These are phyloP conservation scores for Magnolia changhungtana DNA, from an alignment of 164 flowering plant species.

Conservation along the genomic window DNA sequence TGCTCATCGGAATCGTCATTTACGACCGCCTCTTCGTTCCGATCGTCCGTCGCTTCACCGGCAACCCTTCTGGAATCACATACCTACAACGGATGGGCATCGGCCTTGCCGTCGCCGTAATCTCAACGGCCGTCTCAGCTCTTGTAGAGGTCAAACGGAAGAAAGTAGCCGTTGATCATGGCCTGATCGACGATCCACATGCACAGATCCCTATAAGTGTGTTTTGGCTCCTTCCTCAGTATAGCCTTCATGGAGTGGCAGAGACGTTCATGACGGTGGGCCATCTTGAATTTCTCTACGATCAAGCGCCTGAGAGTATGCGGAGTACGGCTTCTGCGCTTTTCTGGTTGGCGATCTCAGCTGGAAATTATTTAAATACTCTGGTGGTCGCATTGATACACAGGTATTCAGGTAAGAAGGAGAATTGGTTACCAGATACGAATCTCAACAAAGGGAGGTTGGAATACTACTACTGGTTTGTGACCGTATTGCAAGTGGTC, in stretches of 20 bases:
- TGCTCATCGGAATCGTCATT: constrained; percentile 8
- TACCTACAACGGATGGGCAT: constrained; percentile 27
- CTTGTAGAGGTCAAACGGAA: constrained; percentile 50
- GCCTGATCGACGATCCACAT: constrained; percentile 38
- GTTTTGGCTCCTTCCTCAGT: constrained; percentile 53
- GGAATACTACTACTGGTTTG: constrained; percentile 59
- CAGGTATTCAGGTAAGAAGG: constrained; percentile 34
- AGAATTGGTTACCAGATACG: constrained; percentile 62
- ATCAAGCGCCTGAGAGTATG: constrained; percentile 60
- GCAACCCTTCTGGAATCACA: constrained; percentile 6
- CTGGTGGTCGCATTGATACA: constrained; percentile 48
- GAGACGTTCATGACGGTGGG: constrained; percentile 46
- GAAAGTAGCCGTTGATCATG: constrained; percentile 31
- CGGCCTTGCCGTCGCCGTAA: constrained; percentile 36
- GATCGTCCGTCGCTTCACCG: constrained; percentile 2
- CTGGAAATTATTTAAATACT: constrained; percentile 55
- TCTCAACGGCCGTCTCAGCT: constrained; percentile 38
- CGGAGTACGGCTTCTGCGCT: constrained; percentile 51
- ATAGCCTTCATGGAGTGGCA: constrained; percentile 37
- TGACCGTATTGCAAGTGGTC: constrained; percentile 46
- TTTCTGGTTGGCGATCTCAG: constrained; percentile 41
- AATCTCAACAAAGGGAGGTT: constrained; percentile 59
- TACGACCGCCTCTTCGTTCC: constrained; percentile 21
- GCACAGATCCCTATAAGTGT: constrained; percentile 46
- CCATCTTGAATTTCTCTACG: constrained; percentile 48